Conservation (phyloP, 208 protist genomes). For the Leptomonas pyrrhocoris region DNA sequence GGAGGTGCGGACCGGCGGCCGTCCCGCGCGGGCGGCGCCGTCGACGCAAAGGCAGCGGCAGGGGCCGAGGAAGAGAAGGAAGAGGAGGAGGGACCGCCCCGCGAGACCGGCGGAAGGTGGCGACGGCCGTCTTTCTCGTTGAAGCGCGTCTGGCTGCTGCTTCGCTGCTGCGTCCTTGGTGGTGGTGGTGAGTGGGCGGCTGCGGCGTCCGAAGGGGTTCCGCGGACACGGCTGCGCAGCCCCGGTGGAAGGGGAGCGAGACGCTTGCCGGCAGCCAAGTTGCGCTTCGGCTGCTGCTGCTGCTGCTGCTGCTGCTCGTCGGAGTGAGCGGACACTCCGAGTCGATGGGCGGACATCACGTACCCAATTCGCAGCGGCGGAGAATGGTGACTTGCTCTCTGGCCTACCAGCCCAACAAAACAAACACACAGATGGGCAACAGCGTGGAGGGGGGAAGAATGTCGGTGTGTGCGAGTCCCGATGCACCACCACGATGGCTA, state of each 20-base stretch:
- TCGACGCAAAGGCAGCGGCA: neutral
- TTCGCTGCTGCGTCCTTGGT: neutral
- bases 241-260: conserved; percentile 21
- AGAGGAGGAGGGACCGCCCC: too few relatives aligned
- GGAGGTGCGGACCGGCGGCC: neutral
- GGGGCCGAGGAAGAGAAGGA: too few relatives aligned
- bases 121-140: neutral
- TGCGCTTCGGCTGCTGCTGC: conserved; percentile 16
- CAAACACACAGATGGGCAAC: too few relatives aligned
- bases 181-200: neutral
- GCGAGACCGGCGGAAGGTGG: conserved; percentile 2
- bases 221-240: conserved; percentile 2
- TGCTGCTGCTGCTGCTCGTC: neutral
- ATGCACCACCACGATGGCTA: too few relatives aligned
- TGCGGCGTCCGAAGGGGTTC: neutral
- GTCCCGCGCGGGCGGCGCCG: neutral
- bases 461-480: too few relatives aligned
- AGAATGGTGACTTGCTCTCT: too few relatives aligned
- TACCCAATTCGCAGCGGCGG: too few relatives aligned
- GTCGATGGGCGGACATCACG: neutral
- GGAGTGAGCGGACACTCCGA: neutral
- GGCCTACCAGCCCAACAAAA: too few relatives aligned
- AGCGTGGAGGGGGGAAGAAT: too few relatives aligned
- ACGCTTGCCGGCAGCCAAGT: conserved; percentile 17
- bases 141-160: conserved; percentile 10